These are phyloP conservation scores for Phytomonas sp. DNA, from an alignment of 208 protist species.

Conservation along the genomic window DNA sequence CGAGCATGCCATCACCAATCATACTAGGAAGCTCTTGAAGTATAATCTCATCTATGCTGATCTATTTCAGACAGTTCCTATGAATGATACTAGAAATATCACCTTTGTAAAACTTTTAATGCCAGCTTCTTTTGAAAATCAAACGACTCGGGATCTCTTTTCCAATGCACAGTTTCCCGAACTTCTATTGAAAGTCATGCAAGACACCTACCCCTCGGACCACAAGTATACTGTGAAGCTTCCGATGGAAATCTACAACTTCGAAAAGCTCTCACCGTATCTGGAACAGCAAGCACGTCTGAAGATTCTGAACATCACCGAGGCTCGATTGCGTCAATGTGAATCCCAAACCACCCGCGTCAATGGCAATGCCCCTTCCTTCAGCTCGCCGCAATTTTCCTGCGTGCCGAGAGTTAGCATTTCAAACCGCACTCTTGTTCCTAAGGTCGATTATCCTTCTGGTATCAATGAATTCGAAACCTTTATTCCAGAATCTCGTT, in stretches of 20 bases:
- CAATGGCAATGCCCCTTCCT: not conserved
- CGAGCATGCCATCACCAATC: conserved; percentile 16
- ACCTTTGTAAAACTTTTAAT: conserved; percentile 62
- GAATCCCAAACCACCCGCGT: not conserved
- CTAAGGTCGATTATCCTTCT: conserved; percentile 4
- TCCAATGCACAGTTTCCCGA: conserved; percentile 6
- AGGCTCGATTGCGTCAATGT: conserved; percentile 20
- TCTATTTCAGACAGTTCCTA: conserved; percentile 10
- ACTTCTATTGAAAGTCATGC: conserved; percentile 13
- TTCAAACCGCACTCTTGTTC: conserved; percentile 34
- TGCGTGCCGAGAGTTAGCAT: conserved; percentile 28
- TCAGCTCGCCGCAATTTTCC: conserved; percentile 1
- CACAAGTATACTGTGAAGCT: conserved; percentile 20
- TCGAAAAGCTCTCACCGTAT: conserved; percentile 16
- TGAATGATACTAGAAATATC: conserved; percentile 29
- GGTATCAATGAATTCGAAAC: conserved; percentile 27
- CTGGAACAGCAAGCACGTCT: conserved; percentile 34
- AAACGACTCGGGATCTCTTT: not conserved
- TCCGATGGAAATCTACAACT: conserved; percentile 8
- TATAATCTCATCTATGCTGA: conserved; percentile 57
- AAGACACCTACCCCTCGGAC: conserved; percentile 12
- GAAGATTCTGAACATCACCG: conserved; percentile 21
- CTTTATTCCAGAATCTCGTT: conserved; percentile 27
- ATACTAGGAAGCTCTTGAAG: conserved; percentile 20
- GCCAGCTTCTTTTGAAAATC: conserved; percentile 33